A percentile compares a stretch with the other conserved stretches of the same genome.
Evolutionary conservation across 2,329 filamentous ascomycete genomes (phyloP).

Genomic region (Gliomastix tumulicola): DNA sequence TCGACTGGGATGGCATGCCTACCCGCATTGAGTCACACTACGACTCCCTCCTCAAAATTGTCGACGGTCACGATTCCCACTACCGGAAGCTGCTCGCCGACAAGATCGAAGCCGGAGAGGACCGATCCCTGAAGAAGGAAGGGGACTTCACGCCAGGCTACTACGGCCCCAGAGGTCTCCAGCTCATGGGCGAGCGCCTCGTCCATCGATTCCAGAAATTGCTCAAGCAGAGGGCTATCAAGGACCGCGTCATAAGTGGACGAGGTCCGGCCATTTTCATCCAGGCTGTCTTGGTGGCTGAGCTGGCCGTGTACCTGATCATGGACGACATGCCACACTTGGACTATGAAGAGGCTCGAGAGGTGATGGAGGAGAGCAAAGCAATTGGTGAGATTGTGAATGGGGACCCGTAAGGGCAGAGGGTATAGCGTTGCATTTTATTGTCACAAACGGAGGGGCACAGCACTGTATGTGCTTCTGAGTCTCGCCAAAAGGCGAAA

Average conservation of each 20-base stretch:
- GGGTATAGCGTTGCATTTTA: constrained; percentile 20
- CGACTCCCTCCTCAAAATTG: constrained; percentile 46
- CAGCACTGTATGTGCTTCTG: too few relatives aligned
- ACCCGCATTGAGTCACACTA: constrained; percentile 51
- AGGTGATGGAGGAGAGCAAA: constrained; percentile 60
- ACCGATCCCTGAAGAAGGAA: constrained; percentile 52
- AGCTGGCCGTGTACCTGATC: constrained; percentile 50
- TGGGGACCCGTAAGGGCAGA: constrained; percentile 34
- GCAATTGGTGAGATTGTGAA: constrained; percentile 61
- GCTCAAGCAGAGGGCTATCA: constrained; percentile 54
- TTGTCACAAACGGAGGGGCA: too few relatives aligned
- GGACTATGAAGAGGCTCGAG: constrained; percentile 30
- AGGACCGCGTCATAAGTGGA: constrained; percentile 59
- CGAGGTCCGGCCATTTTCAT: constrained; percentile 63
- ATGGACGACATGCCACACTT: constrained; percentile 43
- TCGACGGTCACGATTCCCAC: constrained; percentile 52
- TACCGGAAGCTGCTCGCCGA: constrained; percentile 52
- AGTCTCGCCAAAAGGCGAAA: too few relatives aligned
- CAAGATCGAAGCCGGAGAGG: constrained; percentile 48
- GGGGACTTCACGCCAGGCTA: constrained; percentile 66
- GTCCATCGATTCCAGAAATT: constrained; percentile 51
- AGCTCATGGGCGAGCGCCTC: constrained; percentile 64
- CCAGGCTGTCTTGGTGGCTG: constrained; percentile 71
- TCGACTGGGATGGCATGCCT: constrained; percentile 61
- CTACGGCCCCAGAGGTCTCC: constrained; percentile 71